Evolutionary conservation across 805 yeast genomes (phyloP), one percentile per base, ranked within the genome.

Genomic region (Myxozyma melibiosi): DNA sequence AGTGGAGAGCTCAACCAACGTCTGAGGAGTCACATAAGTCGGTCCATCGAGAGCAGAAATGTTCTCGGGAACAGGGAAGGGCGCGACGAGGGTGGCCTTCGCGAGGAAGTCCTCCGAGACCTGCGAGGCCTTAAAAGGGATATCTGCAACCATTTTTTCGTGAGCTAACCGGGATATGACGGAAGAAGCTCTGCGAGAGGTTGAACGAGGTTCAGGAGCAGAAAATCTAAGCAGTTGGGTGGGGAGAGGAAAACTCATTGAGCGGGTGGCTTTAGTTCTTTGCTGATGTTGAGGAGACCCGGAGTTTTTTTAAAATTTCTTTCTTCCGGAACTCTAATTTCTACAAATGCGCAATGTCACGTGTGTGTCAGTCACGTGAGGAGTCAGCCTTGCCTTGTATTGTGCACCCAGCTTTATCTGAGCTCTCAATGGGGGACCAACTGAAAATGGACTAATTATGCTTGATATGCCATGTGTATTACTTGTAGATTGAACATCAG

Each of bases 1-100:
- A 24, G 25, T 51, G 25, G 52, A 35, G 34, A 58, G 56, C 64
- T 61, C 64, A 25, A 60, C 65, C 18, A 61, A 49, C 14, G 64
- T 51, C 57, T 60, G 64, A 4, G 65, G 61, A 2, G 53, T 33
- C 30, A 55, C 35, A 18, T 55, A 55, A 25, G 51, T 43, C 14
- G 65, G 64, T 14, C 65, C 65, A 42, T 53, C 51, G 27, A 60
- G 38, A 11, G 56, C 24, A 8, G 59, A 20, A 22, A 57, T 40
- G 37, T 45, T 51, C 33, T 53, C 59, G 18, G 61, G 41, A 20
- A 55, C 51, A 16, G 61, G 57, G 30, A 57, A 57, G 8, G 61
- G 61, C 13, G 39, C 38, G 18, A 43, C 49, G 42, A 42, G 34
- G 31, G 61, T 39, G 11, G 55, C 43, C 24, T 31, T 31, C 30